These are phyloP conservation scores for Collybiopsis luxurians DNA, from an alignment of 768 basidiomycete species.

Conservation along the genomic window DNA sequence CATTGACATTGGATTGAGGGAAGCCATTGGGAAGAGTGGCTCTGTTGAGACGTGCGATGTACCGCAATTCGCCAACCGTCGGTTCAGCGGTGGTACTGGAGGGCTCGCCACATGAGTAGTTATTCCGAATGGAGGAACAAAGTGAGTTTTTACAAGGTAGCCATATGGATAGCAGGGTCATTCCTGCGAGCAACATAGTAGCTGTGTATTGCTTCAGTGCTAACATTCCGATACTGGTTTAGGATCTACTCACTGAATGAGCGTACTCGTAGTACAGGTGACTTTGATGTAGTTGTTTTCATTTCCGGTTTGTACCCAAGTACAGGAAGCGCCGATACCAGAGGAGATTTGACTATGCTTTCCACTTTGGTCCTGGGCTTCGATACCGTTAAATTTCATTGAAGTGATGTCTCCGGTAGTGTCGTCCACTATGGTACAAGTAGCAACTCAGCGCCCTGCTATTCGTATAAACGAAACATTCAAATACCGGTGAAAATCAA, in stretches of 20 bases:
- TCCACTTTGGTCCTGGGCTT: constrained; percentile 26
- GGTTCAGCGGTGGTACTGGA: constrained; percentile 32
- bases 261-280: constrained; percentile 30
- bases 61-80: constrained; percentile 35
- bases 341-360: constrained; percentile 31
- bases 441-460: not conserved
- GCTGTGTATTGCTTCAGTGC: constrained; percentile 11
- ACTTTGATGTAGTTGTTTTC: constrained; percentile 33
- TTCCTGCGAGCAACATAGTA: constrained; percentile 33
- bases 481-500: constrained; percentile 33
- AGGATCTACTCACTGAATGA: constrained; percentile 25
- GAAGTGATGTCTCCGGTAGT: constrained; percentile 34
- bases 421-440: constrained; percentile 21
- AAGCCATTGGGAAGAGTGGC: constrained; percentile 26
- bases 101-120: too few species aligned
- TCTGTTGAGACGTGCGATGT: constrained; percentile 30
- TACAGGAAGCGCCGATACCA: constrained; percentile 30
- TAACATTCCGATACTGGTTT: not conserved
- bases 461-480: too few species aligned
- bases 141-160: constrained; percentile 29
- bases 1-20: constrained; percentile 23
- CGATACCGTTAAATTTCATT: constrained; percentile 31
- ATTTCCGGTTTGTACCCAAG: constrained; percentile 24
- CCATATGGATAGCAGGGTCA: constrained; percentile 36
- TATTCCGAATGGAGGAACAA: too few species aligned